Evolutionary conservation across 2,329 filamentous ascomycete species (phyloP), one percentile per base, ranked within the genome.

Genomic region (Diplodia mutila): DNA sequence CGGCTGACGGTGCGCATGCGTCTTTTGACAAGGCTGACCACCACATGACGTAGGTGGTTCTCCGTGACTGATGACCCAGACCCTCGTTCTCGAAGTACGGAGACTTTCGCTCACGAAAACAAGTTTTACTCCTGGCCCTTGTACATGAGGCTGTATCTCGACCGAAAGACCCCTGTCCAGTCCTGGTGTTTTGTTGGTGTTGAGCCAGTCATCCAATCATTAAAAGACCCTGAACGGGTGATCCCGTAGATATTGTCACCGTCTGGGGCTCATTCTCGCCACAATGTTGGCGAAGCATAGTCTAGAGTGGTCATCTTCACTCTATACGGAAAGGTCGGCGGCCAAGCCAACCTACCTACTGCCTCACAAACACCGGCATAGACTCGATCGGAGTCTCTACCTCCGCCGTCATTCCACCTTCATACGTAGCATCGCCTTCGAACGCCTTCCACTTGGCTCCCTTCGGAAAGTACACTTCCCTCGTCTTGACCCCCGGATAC

Each of bases 381-480:
- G 71, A 75, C 18, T 80, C 79, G 67, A 85, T 75, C 9, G 83
- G 81, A 70, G 80, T 81, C 1, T 80, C 76, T 3, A 82, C 76
- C 51, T 80, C 76, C n/a, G 82, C 69, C 16, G 72, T 73, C n/a
- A 70, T 71, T 3, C 82, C 83, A 42, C 82, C 82, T 16, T 78
- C 71, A 27, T 74, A 68, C 51, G 2, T 46, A 6, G 11, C 25
- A 3, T 77, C 72, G 2, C 74, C 74, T 54, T 77, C 77, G 70
- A 80, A 80, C 7, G 75, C 70, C 65, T 75, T 80, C 85, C 85
- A 86, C n/a, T 71, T 77, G 4, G 73, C 75, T 5, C 82, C 82
- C 9, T 67, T 70, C 0, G 87, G 87, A 27, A 90, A 74, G 72
- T 90, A 90, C 0, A 85, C 83, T 6, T 74, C 77, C 6, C 79